Evolutionary conservation across 345 rosid species (phyloP).

Genomic region (Bruguiera sexangula): DNA sequence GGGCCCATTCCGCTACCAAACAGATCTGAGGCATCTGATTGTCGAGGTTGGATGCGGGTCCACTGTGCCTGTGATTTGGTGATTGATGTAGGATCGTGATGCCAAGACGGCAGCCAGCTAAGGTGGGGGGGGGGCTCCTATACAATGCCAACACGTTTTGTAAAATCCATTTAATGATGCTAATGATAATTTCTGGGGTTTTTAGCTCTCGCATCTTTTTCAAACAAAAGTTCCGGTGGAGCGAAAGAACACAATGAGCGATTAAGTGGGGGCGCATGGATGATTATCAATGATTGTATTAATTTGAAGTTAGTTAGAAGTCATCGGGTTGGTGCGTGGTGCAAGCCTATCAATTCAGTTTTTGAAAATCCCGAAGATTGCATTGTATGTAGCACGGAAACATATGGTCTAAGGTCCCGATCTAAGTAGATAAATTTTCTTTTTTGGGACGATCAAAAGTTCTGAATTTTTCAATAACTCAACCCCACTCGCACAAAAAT

Average conservation of each 20-base stretch:
- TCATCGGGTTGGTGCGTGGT: background rate
- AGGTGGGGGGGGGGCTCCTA: background rate
- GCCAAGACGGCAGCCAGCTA: background rate
- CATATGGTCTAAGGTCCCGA: too few species aligned
- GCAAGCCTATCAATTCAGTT: too few species aligned
- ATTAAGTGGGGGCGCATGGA: background rate
- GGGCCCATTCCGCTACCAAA: slow-evolving; percentile 10
- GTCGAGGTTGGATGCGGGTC: slow-evolving; percentile 9
- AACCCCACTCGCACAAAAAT: too few species aligned
- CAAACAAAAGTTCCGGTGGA: background rate
- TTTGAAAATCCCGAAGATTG: too few species aligned
- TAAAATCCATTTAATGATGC: background rate
- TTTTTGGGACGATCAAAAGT: too few species aligned
- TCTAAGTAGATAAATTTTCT: too few species aligned
- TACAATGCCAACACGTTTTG: too few species aligned
- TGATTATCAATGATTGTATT: slow-evolving; percentile 8
- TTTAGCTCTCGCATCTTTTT: too few species aligned
- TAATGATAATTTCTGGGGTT: background rate
- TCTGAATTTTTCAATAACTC: too few species aligned
- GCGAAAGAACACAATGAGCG: background rate
- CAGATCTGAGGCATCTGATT: slow-evolving; percentile 14
- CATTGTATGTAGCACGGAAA: too few species aligned
- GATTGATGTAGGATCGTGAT: background rate
- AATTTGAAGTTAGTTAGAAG: slow-evolving; percentile 1
- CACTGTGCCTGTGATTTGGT: background rate